Base-by-base conservation (phyloP, 306 rosid species). In the Abrus pulchellus region DNA sequence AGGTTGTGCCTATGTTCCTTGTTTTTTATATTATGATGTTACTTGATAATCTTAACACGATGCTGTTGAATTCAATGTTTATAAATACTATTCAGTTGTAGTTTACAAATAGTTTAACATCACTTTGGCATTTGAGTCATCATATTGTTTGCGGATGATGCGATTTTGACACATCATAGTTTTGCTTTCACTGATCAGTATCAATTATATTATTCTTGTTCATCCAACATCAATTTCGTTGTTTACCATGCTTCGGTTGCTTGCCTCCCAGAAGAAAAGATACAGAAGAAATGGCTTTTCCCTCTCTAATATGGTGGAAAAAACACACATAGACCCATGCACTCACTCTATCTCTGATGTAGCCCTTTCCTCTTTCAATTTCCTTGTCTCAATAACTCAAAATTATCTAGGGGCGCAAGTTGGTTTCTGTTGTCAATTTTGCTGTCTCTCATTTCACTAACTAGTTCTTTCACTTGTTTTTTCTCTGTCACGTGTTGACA, bases 241-340 rank as follows among this genome's bases (percentile, higher is more conserved):
- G 63, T 72, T 76, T 28, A 66, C 48, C 7, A 9, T 82, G 69
- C 77, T 49, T 63, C 28, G 34, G 28, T 34, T 10, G 52, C 72
- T 27, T 55, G 30, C 9, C 14, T 33, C 62, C 40, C 6, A 2
- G 43, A 56, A 14, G 38, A 40, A 68, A 59, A 67, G 14, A 29
- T 28, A 29, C 55, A 30, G 38, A 79, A 13, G n/a, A 54, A 45
- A 57, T 72, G 28, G 3, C 67, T 45, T 62, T 52, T 77, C 29
- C 13, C 48, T 38, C 72, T 49, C 41, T 50, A 36, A 28, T 11
- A 63, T 29, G 56, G 29, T 57, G 38, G 33, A 61, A 61, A 36
- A 4, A 52, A 5, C 32, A 14, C 44, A 12, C 57, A 30, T 20
- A 1, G 20, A 36, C 57, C 28, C 57, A 10, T 9, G 41, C 59